Evolutionary conservation across 805 yeast genomes (phyloP).

Genomic region (Yarrowia sp.): DNA sequence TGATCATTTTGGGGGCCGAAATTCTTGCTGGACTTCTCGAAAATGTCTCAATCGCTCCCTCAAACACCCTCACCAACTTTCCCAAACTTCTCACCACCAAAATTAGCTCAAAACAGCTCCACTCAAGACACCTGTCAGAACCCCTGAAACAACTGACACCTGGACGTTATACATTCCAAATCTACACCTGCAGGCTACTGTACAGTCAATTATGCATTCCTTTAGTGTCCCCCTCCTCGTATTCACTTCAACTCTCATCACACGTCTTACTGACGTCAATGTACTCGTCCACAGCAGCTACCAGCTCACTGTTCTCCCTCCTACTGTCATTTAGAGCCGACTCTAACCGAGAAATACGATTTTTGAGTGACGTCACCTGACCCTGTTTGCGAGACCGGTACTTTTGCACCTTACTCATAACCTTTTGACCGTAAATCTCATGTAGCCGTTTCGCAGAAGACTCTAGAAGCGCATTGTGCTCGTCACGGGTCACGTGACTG

Average conservation of each 20-base stretch:
- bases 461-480: background rate
- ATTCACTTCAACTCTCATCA: background rate
- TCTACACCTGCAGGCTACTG: background rate
- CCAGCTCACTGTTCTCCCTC: slow-evolving; percentile 30
- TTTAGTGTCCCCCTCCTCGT: too few species aligned
- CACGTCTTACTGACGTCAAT: slow-evolving; percentile 8
- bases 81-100: too few species aligned
- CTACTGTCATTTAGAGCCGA: background rate
- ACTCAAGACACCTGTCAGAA: background rate
- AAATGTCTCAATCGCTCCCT: too few species aligned
- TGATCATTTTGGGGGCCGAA: background rate
- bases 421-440: slow-evolving; percentile 10
- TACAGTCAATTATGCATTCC: background rate
- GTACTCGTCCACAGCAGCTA: slow-evolving; percentile 21
- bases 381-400: background rate
- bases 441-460: slow-evolving; percentile 1
- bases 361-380: background rate
- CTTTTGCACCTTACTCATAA: slow-evolving; percentile 2
- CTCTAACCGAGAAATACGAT: background rate
- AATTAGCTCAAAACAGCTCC: too few species aligned
- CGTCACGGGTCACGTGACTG: slow-evolving; percentile 4
- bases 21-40: too few species aligned
- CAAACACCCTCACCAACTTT: too few species aligned
- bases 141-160: slow-evolving; percentile 1
- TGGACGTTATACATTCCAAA: background rate